Percentiles rank a stretch among this genome's conserved stretches.
phyloP scores from a whole-genome alignment of 1,284 basidiomycete species.

The Anthracocystis setariae region DNA sequence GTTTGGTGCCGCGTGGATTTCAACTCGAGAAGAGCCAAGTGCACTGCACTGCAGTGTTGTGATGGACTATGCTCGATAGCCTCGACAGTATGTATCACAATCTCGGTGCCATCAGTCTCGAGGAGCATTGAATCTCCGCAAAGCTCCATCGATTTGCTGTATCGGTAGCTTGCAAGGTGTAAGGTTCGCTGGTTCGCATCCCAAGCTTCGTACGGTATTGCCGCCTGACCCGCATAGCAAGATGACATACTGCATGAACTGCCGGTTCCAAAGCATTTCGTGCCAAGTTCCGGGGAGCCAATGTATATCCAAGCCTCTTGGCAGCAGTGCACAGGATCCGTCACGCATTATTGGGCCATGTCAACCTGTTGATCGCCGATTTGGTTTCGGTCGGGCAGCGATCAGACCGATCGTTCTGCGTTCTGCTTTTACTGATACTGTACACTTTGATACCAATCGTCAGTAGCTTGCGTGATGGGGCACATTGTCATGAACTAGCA shows the following conservation, averaged over 20 bases:
- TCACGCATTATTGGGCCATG: too few species aligned
- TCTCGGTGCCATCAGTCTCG: too few species aligned
- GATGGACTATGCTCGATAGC: too few species aligned
- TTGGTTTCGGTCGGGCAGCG: not conserved
- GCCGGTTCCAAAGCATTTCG: too few species aligned
- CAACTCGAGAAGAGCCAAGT: not conserved
- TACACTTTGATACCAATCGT: not conserved
- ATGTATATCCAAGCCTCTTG: not conserved
- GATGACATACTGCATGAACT: too few species aligned
- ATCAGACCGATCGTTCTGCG: not conserved
- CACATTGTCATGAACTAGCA: not conserved
- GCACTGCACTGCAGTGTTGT: too few species aligned
- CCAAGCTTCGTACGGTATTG: too few species aligned
- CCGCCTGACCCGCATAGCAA: too few species aligned
- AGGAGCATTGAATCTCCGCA: too few species aligned
- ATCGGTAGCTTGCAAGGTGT: not conserved
- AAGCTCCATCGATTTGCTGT: not conserved
- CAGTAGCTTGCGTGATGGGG: not conserved
- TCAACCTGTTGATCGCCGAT: not conserved
- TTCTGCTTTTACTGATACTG: not conserved
- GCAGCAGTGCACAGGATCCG: not conserved
- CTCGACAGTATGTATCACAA: too few species aligned
- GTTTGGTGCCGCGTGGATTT: slow-evolving; percentile 2
- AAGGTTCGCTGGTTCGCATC: too few species aligned
- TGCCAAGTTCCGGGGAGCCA: slow-evolving; percentile 7